Conservation (phyloP, 2,329 filamentous ascomycete species). For the Aspergillus aculeatus region DNA sequence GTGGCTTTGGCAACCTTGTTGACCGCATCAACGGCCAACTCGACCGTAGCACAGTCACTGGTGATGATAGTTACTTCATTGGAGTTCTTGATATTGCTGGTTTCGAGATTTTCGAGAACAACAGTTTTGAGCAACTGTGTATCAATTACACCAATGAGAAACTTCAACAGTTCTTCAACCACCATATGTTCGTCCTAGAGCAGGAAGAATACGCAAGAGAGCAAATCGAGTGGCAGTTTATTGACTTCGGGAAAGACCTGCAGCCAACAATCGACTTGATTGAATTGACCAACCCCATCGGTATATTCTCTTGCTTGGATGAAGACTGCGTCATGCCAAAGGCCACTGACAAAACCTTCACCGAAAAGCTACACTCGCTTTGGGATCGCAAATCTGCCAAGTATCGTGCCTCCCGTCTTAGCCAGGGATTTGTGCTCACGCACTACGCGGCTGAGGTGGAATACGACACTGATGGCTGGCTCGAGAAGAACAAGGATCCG, state of each 20-base stretch:
- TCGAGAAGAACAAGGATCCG: conserved; percentile 99
- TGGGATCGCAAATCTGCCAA: conserved; percentile 97
- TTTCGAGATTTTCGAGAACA: conserved; percentile 97
- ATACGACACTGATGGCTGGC: conserved; percentile 90
- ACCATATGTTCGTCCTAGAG: conserved; percentile 99
- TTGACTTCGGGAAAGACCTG: conserved; percentile 94
- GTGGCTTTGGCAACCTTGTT: conserved; percentile 90
- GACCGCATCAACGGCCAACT: conserved; percentile 87
- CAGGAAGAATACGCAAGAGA: conserved; percentile 97
- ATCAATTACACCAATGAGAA: conserved; percentile 99
- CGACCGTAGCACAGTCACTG: conserved; percentile 76
- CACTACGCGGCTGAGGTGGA: conserved; percentile 98
- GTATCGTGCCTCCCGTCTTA: conserved; percentile 82
- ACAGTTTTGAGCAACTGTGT: conserved; percentile 98
- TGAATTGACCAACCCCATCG: conserved; percentile 92
- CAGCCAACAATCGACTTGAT: conserved; percentile 98
- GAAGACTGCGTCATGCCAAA: conserved; percentile 99
- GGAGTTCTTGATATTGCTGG: conserved; percentile 98
- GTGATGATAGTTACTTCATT: conserved; percentile 92
- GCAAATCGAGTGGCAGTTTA: conserved; percentile 99
- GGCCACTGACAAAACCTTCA: conserved; percentile 94
- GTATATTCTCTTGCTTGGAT: conserved; percentile 96
- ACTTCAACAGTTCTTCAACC: conserved; percentile 98
- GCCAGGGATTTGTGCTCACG: conserved; percentile 90
- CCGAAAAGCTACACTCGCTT: conserved; percentile 91